Evolutionary conservation across 805 yeast genomes (phyloP).

Genomic region (Saccharomycopsis amapae): DNA sequence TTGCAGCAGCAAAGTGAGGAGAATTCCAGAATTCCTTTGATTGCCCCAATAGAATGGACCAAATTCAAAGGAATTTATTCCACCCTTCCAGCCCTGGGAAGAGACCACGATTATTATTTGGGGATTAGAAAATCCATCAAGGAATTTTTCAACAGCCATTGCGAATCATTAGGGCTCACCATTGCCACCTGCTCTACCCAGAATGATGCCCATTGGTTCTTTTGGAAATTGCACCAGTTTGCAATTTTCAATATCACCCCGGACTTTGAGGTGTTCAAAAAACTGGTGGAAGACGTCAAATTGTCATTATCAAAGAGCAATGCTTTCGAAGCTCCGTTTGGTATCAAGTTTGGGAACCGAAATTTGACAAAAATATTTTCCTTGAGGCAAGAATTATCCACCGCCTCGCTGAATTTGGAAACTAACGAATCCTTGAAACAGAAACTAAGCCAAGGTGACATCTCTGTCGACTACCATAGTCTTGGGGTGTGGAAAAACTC

Average conservation of each 20-base stretch:
- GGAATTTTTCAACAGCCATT: not conserved
- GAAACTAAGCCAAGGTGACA: not conserved
- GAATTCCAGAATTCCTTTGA: not conserved
- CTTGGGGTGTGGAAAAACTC: slow-evolving; percentile 11
- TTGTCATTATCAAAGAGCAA: too few species aligned
- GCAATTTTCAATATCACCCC: slow-evolving; percentile 4
- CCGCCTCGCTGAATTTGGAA: not conserved
- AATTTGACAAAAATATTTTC: slow-evolving; percentile 15
- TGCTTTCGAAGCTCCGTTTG: slow-evolving; percentile 11
- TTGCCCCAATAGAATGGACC: not conserved
- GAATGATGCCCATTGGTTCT: slow-evolving; percentile 11
- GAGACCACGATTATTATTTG: slow-evolving; percentile 5
- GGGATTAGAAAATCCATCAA: not conserved
- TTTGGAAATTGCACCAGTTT: slow-evolving; percentile 15
- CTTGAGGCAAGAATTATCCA: not conserved
- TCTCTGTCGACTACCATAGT: not conserved
- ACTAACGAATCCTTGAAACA: not conserved
- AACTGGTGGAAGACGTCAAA: not conserved
- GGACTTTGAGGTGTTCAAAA: not conserved
- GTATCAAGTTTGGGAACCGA: slow-evolving; percentile 18
- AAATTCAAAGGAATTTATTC: not conserved
- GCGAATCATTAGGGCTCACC: slow-evolving; percentile 11
- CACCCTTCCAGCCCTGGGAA: not conserved
- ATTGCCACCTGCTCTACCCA: slow-evolving; percentile 2
- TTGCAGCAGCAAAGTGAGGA: not conserved